phyloP scores from a whole-genome alignment of 495 filamentous ascomycete genomes.

The Xylaria grammica region DNA sequence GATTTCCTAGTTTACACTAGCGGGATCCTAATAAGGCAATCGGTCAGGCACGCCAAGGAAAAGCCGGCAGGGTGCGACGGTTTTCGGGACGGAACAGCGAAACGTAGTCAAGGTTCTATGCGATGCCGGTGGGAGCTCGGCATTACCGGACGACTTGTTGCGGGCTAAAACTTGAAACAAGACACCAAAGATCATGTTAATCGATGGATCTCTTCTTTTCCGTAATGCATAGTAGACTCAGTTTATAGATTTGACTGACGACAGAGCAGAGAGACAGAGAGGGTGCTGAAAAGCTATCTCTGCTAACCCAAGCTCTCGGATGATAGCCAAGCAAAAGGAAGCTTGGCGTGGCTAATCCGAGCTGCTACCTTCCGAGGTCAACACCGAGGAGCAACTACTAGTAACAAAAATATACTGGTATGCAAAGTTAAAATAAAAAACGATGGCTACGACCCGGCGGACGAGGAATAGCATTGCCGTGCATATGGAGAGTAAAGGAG shows the following conservation, averaged over 20 bases:
- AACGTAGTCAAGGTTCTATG: conserved; percentile 6
- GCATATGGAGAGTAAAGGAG: background rate
- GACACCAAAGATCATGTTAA: conserved; percentile 5
- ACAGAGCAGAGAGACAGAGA: background rate
- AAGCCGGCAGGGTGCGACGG: conserved; percentile 13
- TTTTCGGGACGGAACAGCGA: conserved; percentile 25
- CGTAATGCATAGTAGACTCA: background rate
- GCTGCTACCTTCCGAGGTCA: conserved; percentile 4
- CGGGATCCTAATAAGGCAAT: background rate
- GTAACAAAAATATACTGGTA: background rate
- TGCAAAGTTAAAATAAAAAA: background rate
- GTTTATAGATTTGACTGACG: conserved; percentile 4
- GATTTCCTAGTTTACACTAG: conserved; percentile 15
- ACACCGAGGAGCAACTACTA: conserved; percentile 8
- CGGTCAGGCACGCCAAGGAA: conserved; percentile 21
- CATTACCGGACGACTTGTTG: conserved; percentile 13
- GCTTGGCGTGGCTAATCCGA: conserved; percentile 12
- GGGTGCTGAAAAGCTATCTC: background rate
- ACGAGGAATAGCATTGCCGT: background rate
- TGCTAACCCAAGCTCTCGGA: background rate
- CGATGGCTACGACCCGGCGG: background rate
- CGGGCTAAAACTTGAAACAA: conserved; percentile 4
- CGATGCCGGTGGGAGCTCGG: conserved; percentile 17
- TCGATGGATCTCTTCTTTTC: background rate
- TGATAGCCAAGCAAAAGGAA: conserved; percentile 15